Evolutionary conservation across 1,284 basidiomycete genomes (phyloP), one percentile per base, ranked within the genome.

Genomic region (Phlebopus sp.): DNA sequence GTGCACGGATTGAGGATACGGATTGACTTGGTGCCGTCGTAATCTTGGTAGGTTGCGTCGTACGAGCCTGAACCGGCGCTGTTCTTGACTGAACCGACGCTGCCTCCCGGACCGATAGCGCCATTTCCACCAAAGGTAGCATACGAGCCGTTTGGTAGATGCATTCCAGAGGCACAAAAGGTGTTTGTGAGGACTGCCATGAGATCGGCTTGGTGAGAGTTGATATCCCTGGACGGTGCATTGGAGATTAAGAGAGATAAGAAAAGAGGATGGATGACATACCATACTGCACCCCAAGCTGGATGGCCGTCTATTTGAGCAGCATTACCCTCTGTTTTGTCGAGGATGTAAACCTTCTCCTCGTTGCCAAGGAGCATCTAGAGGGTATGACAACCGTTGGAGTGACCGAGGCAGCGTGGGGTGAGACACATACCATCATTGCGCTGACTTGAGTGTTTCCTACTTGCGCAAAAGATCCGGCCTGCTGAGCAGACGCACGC

Each of bases 101-200:
- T 71, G 27, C 91, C 92, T 15, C 85, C 84, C n/a, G 77, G 79
- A 4, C 82, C 82, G 38, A 94, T 74, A 15, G 90, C 89, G 49
- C 84, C 82, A 62, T 92, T 92, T 10, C 84, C 86, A 51, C 82
- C 86, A 53, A 85, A 79, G 2, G 83, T 82, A 30, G 73, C 72
- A 43, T 69, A 84, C 4, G 81, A 83, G 17, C 80, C 81, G 44
- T 84, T 84, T 1, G 81, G 82, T 1, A 82, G 64, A 60, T 83
- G 82, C 81, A 77, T 84, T 44, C 84, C 85, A 14, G 85, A 86
- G 11, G 87, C 80, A 59, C 88, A 94, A 72, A 96, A 96, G 11
- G 81, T 75, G 67, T 95, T 95, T 35, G 86, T 89, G 44, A 68
- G 57, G 36, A 96, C 76, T 48, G 87, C 84, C 86, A 95, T 84